Evolutionary conservation across 2,329 filamentous ascomycete genomes (phyloP).

Genomic region (Fusarium bulbicola): DNA sequence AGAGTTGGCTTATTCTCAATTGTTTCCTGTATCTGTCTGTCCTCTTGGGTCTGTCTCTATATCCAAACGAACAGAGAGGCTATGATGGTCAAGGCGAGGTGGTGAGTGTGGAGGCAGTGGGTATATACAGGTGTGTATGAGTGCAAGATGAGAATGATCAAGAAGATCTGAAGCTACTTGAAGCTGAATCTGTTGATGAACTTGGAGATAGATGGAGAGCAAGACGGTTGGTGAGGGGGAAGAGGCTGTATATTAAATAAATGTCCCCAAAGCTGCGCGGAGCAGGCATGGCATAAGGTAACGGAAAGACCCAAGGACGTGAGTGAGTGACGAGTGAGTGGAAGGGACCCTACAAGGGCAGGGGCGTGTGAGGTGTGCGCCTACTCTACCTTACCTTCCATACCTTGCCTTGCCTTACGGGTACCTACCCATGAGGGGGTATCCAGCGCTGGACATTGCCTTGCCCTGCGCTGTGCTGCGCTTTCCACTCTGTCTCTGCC

Average conservation of each 20-base stretch:
- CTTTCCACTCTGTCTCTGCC: neutral
- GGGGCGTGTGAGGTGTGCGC: neutral
- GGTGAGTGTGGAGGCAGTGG: conserved; percentile 5
- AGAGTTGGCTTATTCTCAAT: conserved; percentile 13
- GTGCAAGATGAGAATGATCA: conserved; percentile 13
- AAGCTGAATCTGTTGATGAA: conserved; percentile 27
- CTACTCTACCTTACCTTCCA: neutral
- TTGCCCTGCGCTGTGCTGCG: neutral
- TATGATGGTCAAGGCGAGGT: conserved; percentile 1
- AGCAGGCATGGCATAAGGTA: conserved; percentile 17
- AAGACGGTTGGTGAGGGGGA: conserved; percentile 40
- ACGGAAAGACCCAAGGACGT: conserved; percentile 20
- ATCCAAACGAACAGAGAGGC: conserved; percentile 25
- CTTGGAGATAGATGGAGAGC: conserved; percentile 37
- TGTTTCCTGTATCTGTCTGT: conserved; percentile 22
- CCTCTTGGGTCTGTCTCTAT: conserved; percentile 26
- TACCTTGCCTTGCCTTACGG: neutral
- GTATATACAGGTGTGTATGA: conserved; percentile 20
- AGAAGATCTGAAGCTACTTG: conserved; percentile 28
- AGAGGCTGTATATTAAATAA: conserved; percentile 48
- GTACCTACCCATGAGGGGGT: conserved; percentile 10
- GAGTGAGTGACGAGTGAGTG: conserved; percentile 24
- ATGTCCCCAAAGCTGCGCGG: conserved; percentile 41
- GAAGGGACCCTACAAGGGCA: conserved; percentile 13
- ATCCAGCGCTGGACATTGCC: conserved; percentile 10